Base-by-base conservation (phyloP, 108 stramenopile genomes). In the Cyclotella atomus region DNA sequence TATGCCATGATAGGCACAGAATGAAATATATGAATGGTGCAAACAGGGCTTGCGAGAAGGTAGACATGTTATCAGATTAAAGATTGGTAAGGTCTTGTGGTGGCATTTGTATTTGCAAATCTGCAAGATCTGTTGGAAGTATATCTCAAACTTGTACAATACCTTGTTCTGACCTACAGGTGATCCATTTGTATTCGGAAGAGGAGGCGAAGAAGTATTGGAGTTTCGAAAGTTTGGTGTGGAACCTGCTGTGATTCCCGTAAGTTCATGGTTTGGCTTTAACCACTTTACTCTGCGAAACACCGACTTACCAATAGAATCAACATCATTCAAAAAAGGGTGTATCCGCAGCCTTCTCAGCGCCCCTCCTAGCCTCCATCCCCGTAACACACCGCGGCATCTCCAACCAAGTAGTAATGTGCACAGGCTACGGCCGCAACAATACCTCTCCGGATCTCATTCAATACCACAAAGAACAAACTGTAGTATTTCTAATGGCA, bases 111-210 rank as follows among this genome's bases (percentile, higher is more conserved):
- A 15, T 29, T 20, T 25, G 2, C 23, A 21, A 23, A 16, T 32
- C 25, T 62, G 8, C 21, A 17, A 1, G 10, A 5, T 9, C 16
- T 3, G 4, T 10, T 41, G 21, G 43, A 24, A 16, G 9, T 19
- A 27, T n/a, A n/a, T 21, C 61, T 15, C 36, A 44, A 15, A 32
- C 24, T 27, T 6, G 6, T 30, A 0, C 34, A 52, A 24, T 41
- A 36, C 16, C 14, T 43, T 21, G n/a, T 61, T 43, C 23, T 28
- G 38, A 1, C 4, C 59, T n/a, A 17, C 55, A 70, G 98, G 98
- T 2, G 98, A 99, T 78, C 98, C 98, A 23, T 98, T 98, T 74
- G 91, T 99, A 3, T 99, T 98, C 79, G 98, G 97, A 19, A 61
- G 98, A 46, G 98, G 97, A 0, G 98, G 96, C 30, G 98, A 99